Conservation (phyloP, 371 early-diverging fungal genomes). For the Mucor plumbeus region DNA sequence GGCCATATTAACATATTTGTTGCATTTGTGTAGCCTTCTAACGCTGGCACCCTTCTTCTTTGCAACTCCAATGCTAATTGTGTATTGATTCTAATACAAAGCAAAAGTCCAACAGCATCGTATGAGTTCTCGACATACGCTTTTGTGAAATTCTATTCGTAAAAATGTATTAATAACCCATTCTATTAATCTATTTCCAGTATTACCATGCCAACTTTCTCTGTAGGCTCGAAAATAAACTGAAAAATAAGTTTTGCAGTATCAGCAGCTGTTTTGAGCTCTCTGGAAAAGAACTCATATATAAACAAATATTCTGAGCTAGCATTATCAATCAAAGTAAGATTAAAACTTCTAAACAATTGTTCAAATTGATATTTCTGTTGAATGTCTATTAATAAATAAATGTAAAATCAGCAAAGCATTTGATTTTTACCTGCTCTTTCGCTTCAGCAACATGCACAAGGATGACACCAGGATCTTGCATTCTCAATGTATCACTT, state of each 20-base stretch:
- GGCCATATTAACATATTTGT: conserved; percentile 94
- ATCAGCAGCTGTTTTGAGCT: conserved; percentile 52
- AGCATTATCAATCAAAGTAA: conserved; percentile 90
- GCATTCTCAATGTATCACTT: conserved; percentile 68
- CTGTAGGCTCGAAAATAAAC: conserved; percentile 83
- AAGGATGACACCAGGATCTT: conserved; percentile 80
- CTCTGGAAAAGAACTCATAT: conserved; percentile 82
- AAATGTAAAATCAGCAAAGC: neutral
- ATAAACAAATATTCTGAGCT: conserved; percentile 91
- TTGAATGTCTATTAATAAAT: neutral
- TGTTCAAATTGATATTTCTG: conserved; percentile 77
- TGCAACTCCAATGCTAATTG: conserved; percentile 84
- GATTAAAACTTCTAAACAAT: conserved; percentile 84
- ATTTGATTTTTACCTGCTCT: conserved; percentile 53
- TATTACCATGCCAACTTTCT: conserved; percentile 73
- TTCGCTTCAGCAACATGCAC: conserved; percentile 83
- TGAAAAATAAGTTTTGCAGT: conserved; percentile 61
- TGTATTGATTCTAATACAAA: conserved; percentile 87
- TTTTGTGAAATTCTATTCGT: conserved; percentile 62
- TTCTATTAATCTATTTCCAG: neutral
- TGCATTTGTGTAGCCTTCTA: conserved; percentile 84
- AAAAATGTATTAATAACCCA: neutral
- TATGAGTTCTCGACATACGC: conserved; percentile 74
- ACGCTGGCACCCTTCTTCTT: conserved; percentile 75
- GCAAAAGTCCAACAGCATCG: conserved; percentile 88